Evolutionary conservation across 2,329 filamentous ascomycete genomes (phyloP).

Genomic region (Stenocarpella maydis): DNA sequence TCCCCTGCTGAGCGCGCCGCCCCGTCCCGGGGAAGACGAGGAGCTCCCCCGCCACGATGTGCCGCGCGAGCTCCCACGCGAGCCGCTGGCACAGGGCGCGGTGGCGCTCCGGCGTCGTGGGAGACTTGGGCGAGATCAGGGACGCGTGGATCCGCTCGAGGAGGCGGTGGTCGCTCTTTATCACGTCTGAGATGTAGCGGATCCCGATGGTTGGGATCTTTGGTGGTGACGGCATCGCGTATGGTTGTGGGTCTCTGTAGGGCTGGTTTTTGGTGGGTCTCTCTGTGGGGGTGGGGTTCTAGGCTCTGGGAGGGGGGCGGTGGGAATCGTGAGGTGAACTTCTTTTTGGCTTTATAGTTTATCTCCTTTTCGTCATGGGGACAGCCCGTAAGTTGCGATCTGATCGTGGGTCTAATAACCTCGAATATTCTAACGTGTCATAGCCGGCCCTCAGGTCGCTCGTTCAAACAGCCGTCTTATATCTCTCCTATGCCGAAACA

Average conservation of each 20-base stretch:
- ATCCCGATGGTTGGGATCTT: conserved; percentile 18
- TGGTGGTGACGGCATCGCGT: conserved; percentile 5
- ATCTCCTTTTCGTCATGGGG: neutral
- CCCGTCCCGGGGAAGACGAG: conserved; percentile 32
- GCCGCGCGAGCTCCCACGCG: conserved; percentile 32
- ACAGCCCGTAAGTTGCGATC: neutral
- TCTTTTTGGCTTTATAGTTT: neutral
- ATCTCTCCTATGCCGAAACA: neutral
- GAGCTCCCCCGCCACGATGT: conserved; percentile 29
- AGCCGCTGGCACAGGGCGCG: conserved; percentile 12
- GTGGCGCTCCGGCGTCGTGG: neutral
- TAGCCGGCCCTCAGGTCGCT: neutral
- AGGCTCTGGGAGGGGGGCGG: too few species aligned
- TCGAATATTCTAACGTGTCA: neutral
- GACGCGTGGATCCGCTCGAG: conserved; percentile 25
- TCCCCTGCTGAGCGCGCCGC: conserved; percentile 20
- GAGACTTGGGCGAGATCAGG: neutral
- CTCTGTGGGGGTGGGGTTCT: too few species aligned
- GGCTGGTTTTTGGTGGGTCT: neutral
- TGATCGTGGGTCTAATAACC: conserved; percentile 9
- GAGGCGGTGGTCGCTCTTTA: conserved; percentile 33
- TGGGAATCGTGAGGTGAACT: neutral
- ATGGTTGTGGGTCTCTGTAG: neutral
- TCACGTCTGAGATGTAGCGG: conserved; percentile 33
- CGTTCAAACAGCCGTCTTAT: conserved; percentile 1